Base-by-base conservation (phyloP, 2,329 filamentous ascomycete species). In the Ascochyta pisi region DNA sequence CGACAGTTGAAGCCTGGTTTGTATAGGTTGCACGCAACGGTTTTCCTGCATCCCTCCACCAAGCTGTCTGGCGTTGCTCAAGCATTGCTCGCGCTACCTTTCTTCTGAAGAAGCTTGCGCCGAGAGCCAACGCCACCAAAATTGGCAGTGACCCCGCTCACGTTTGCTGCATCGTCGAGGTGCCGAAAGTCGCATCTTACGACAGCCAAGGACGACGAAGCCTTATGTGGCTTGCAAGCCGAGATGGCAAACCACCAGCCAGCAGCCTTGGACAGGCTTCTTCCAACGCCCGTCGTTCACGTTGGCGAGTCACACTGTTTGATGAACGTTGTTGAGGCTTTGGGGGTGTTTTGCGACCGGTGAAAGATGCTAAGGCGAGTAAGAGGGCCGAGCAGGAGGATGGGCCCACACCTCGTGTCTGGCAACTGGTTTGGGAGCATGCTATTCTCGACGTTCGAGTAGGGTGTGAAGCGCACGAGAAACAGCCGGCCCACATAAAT, bases 251-350 rank as follows among this genome's bases (percentile, higher is more conserved):
- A 48, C 50, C 64, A 69, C 70, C 68, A 70, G 68, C 67, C 58
- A 71, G 65, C 63, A 49, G 47, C 60, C 61, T 70, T 69, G 62
- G 47, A 52, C 49, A 66, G 64, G 64, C 70, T 73, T 73, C 68
- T 73, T 71, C 71, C 54, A 53, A 73, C 69, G 53, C 63, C 59
- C 50, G 34, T 43, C 43, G 48, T 57, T 46, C 35, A 19, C 16
- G 9, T 50, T 50, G 35, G 37, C 53, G 47, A 42, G 23, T 50
- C 37, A n/a, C 31, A 27, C n/a, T 29, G 39, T 49, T 54, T 49
- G 45, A 40, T 35, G 16, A 40, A 19, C 13, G 15, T 29, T 15
- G 22, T 44, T 33, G 45, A 39, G 24, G 39, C 39, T 39, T 34
- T 40, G 39, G 43, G 38, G 44, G 45, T 33, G 40, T 49, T 49